Evolutionary conservation across 768 basidiomycete genomes (phyloP).

Genomic region (Asterophora lycoperdoides): DNA sequence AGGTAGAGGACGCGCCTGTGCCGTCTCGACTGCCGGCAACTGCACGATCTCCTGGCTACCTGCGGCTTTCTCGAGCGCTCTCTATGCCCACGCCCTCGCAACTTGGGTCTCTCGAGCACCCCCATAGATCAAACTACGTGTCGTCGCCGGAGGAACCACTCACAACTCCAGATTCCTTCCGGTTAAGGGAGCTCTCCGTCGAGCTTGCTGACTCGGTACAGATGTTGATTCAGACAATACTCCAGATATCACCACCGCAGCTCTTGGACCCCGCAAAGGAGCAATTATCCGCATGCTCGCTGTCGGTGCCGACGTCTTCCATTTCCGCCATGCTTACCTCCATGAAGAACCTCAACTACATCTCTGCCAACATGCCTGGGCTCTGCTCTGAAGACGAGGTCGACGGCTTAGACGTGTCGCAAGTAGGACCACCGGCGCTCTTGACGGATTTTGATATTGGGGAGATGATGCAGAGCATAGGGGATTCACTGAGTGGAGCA

Average conservation of each 20-base stretch:
- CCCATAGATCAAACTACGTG: constrained; percentile 36
- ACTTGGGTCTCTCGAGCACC: constrained; percentile 72
- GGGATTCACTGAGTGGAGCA: constrained; percentile 80
- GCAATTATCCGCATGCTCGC: constrained; percentile 84
- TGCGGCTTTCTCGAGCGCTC: constrained; percentile 69
- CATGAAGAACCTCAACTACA: constrained; percentile 92
- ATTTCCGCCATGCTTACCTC: constrained; percentile 85
- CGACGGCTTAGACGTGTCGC: not conserved
- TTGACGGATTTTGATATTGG: constrained; percentile 87
- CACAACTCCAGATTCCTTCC: constrained; percentile 26
- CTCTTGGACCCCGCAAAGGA: constrained; percentile 90
- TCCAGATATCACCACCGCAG: constrained; percentile 87
- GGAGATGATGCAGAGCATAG: constrained; percentile 84
- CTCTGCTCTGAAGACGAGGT: constrained; percentile 33
- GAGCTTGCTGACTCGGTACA: constrained; percentile 92
- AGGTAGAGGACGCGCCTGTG: constrained; percentile 15
- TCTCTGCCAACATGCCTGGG: constrained; percentile 77
- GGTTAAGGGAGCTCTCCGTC: constrained; percentile 67
- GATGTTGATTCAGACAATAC: constrained; percentile 84
- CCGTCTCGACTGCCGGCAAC: constrained; percentile 7
- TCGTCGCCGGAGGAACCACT: constrained; percentile 5
- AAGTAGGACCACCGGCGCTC: constrained; percentile 8
- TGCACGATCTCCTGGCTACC: constrained; percentile 27
- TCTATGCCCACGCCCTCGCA: constrained; percentile 80
- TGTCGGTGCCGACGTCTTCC: constrained; percentile 83